These are phyloP conservation scores for Eutrema salsugineum DNA, from an alignment of 441 rosid genomes.

Conservation along the genomic window DNA sequence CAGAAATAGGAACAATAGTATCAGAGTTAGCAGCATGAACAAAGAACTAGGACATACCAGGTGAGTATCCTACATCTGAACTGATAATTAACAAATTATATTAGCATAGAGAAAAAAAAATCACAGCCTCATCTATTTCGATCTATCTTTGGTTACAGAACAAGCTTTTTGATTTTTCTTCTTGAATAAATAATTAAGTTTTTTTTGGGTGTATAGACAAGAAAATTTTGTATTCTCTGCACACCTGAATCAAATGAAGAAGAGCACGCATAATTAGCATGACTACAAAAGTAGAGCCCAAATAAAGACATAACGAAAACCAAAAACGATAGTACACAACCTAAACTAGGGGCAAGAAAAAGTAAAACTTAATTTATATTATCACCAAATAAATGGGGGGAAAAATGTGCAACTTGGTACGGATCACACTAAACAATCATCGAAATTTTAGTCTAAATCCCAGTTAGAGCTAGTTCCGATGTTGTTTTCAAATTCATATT, in stretches of 20 bases:
- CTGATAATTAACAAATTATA: neutral
- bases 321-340: constrained; percentile 24
- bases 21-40: no score
- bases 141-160: neutral
- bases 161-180: neutral
- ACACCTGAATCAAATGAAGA: constrained; percentile 13
- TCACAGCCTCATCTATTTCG: neutral
- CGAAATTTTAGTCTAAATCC: neutral
- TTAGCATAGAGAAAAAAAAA: neutral
- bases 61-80: no score
- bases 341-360: constrained; percentile 16
- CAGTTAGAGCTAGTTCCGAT: constrained; percentile 19
- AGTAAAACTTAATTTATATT: neutral
- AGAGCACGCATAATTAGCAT: constrained; percentile 3
- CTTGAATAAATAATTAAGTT: neutral
- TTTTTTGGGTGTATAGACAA: neutral
- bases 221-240: neutral
- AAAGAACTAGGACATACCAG: no score
- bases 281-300: constrained; percentile 26
- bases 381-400: neutral
- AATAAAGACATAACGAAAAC: constrained; percentile 11
- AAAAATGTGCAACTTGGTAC: constrained; percentile 25
- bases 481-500: constrained; percentile 8
- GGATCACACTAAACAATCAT: constrained; percentile 12
- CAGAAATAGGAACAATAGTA: no score